These are phyloP conservation scores for Citrus maxima DNA, from an alignment of 345 rosid genomes.

Conservation along the genomic window DNA sequence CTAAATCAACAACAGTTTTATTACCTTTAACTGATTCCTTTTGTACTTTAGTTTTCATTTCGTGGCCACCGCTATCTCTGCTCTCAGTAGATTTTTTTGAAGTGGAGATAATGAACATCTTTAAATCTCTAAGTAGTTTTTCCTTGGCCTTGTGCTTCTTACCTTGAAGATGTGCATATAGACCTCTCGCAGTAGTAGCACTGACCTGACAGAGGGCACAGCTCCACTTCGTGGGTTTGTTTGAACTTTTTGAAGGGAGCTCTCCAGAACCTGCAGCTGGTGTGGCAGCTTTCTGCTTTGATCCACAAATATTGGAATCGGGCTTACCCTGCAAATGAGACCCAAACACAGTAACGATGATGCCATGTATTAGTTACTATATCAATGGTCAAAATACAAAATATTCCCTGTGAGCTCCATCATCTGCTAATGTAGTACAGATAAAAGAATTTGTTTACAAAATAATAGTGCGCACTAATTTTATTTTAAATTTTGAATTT, in stretches of 20 bases:
- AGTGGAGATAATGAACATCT: too few relatives aligned
- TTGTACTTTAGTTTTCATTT: too few relatives aligned
- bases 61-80: too few relatives aligned
- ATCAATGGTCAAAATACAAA: neutral
- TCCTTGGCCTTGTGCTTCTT: neutral
- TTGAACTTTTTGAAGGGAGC: slow-evolving; percentile 14
- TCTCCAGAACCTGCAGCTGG: slow-evolving; percentile 14
- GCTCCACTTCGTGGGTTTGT: slow-evolving; percentile 41
- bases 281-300: slow-evolving; percentile 40
- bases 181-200: slow-evolving; percentile 32
- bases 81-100: too few relatives aligned
- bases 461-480: neutral
- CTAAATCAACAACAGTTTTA: too few relatives aligned
- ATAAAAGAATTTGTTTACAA: too few relatives aligned
- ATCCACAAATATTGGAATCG: slow-evolving; percentile 28
- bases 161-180: slow-evolving; percentile 36
- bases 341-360: slow-evolving; percentile 16
- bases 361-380: neutral
- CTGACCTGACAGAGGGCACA: slow-evolving; percentile 50
- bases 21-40: too few relatives aligned
- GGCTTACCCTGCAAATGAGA: slow-evolving; percentile 48
- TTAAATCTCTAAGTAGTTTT: too few relatives aligned
- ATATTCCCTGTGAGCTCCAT: neutral
- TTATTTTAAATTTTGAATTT: neutral
- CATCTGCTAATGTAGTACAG: neutral